Base-by-base conservation (phyloP, 805 yeast species). In the Lipomyces mesembrius region DNA sequence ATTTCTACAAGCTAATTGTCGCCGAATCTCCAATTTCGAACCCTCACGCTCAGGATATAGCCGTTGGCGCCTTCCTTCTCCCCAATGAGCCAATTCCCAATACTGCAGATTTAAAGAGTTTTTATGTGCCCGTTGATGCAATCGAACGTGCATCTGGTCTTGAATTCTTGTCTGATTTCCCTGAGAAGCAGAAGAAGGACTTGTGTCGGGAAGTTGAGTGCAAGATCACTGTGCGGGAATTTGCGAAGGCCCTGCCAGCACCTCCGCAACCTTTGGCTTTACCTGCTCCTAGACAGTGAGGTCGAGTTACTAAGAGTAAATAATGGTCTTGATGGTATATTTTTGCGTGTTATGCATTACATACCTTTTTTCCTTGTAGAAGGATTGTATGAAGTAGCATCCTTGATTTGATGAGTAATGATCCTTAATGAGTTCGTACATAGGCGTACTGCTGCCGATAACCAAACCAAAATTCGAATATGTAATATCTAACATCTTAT, bases 11-110 rank as follows among this genome's bases (percentile, higher is more conserved):
- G 80, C 79, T 95, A 66, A 81, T 95, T 63, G 91, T 95, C 58
- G 98, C 95, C 8, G 98, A 95, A 77, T 78, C 80, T 20, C 83
- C 86, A 3, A 76, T 73, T 3, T 79, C 76, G 49, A 74, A 78
- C 62, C 78, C 82, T 17, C 55, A 63, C 14, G 53, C 70, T 6
- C 66, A 66, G 32, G 70, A 68, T 55, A 79, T 91, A 12, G 86
- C 94, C 2, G 91, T 92, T 8, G 98, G 90, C 0, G 97, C 98
- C 0, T 95, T 95, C 80, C 97, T 95, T 14, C 77, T 95, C 72
- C 99, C 99, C 34, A 95, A 95, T 76, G 92, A 84, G n/a, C 81
- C 77, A 7, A 93, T 95, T 61, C 81, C 86, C 60, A 95, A 95
- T 76, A 79, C 80, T 29, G 84, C 85, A 0, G 92, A 93, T 5